These are phyloP conservation scores for Boletellus emodensis DNA, from an alignment of 768 basidiomycete genomes.

Conservation along the genomic window DNA sequence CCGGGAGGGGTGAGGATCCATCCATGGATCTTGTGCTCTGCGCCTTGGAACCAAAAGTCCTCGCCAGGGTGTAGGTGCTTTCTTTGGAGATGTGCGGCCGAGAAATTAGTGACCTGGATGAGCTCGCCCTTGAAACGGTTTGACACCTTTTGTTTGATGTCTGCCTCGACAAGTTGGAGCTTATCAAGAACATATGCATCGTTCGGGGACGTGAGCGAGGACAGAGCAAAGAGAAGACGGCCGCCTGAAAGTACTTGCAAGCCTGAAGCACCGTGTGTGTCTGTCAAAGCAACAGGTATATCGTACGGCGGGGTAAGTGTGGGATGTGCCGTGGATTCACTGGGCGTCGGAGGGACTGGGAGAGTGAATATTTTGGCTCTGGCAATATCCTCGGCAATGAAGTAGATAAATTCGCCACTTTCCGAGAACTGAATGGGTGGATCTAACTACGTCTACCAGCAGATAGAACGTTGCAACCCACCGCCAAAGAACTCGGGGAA, in stretches of 20 bases:
- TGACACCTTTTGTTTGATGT: conserved; percentile 32
- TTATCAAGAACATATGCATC: conserved; percentile 65
- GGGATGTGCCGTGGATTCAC: conserved; percentile 50
- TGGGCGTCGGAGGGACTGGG: conserved; percentile 60
- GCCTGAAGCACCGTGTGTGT: conserved; percentile 52
- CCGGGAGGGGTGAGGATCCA: conserved; percentile 81
- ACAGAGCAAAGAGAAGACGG: conserved; percentile 67
- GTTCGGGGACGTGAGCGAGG: conserved; percentile 75
- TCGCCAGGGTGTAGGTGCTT: conserved; percentile 64
- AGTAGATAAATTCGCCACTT: conserved; percentile 64
- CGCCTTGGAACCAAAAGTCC: conserved; percentile 89
- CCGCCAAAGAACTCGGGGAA: conserved; percentile 42
- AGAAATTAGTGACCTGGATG: conserved; percentile 63
- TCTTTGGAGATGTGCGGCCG: conserved; percentile 48
- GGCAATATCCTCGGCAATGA: conserved; percentile 76
- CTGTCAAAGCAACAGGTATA: conserved; percentile 57
- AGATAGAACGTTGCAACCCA: conserved; percentile 1
- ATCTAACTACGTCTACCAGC: neutral
- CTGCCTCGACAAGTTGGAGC: conserved; percentile 42
- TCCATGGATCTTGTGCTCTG: conserved; percentile 74
- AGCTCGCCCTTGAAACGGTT: conserved; percentile 32
- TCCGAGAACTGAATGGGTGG: conserved; percentile 57
- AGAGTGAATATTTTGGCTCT: conserved; percentile 70
- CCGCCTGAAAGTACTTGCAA: conserved; percentile 57
- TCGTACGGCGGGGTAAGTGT: conserved; percentile 37